Conservation (phyloP, 768 basidiomycete genomes). For the Gymnopilus dilepis region DNA sequence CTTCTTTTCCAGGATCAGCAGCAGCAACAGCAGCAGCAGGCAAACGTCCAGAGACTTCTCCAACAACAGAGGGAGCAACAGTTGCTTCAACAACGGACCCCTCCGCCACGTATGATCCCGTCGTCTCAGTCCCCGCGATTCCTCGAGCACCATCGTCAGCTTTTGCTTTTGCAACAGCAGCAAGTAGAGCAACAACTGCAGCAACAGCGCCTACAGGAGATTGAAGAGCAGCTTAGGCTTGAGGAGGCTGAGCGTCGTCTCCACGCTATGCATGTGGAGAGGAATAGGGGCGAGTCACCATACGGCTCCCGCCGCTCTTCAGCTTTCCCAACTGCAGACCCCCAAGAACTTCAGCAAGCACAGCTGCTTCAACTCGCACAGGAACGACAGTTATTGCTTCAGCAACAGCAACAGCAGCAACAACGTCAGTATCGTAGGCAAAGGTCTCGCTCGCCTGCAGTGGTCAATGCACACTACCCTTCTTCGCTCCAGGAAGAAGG, state of each 20-base stretch:
- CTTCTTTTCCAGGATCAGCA: constrained; percentile 55
- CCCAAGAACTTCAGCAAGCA: constrained; percentile 54
- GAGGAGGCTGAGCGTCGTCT: constrained; percentile 73
- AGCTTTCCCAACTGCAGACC: constrained; percentile 41
- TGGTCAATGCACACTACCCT: constrained; percentile 34
- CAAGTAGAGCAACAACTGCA: constrained; percentile 39
- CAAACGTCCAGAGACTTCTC: constrained; percentile 49
- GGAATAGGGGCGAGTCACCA: constrained; percentile 25
- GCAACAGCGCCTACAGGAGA: constrained; percentile 62
- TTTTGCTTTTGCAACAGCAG: constrained; percentile 70
- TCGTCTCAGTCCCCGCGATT: constrained; percentile 81
- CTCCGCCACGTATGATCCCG: constrained; percentile 77
- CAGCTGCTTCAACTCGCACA: constrained; percentile 32
- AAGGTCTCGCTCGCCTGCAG: constrained; percentile 49
- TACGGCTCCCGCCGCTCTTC: constrained; percentile 25
- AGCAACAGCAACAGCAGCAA: constrained; percentile 38
- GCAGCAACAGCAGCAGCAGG: constrained; percentile 48
- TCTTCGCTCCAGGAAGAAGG: constrained; percentile 51
- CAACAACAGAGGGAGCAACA: constrained; percentile 48
- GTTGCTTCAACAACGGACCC: constrained; percentile 57
- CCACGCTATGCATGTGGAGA: constrained; percentile 46
- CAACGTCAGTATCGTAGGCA: constrained; percentile 58
- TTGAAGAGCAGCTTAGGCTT: constrained; percentile 66
- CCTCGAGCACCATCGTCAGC: constrained; percentile 76
- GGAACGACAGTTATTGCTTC: constrained; percentile 17